Conservation (phyloP, 1,139 yeast genomes). For the Suhomyces chickasaworum region DNA sequence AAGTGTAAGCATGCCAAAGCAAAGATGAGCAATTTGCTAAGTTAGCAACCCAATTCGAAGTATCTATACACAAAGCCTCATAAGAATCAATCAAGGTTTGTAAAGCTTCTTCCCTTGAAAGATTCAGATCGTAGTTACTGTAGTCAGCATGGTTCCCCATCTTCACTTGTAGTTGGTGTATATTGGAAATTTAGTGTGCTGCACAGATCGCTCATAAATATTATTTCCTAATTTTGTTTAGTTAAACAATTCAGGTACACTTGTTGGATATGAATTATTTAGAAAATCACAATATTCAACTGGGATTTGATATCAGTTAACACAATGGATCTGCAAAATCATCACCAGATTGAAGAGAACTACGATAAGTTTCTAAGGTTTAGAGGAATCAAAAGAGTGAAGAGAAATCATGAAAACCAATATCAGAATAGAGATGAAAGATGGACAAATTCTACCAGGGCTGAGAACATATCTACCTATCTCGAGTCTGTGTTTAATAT, state of each 20-base stretch:
- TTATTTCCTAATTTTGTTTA: not conserved
- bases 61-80: conserved; percentile 61
- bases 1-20: conserved; percentile 83
- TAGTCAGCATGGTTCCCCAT: conserved; percentile 62
- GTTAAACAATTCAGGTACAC: not conserved
- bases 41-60: conserved; percentile 85
- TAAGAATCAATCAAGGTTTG: conserved; percentile 62
- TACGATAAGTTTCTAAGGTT: not conserved
- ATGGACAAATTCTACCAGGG: not conserved
- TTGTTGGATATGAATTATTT: not conserved
- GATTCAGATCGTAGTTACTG: conserved; percentile 43
- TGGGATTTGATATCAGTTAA: not conserved
- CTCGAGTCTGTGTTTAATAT: not conserved
- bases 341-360: not conserved
- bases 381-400: conserved; percentile 5
- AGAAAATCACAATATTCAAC: not conserved
- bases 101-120: conserved; percentile 57
- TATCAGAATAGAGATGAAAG: not conserved
- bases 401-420: not conserved
- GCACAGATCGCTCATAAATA: not conserved
- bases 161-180: not conserved
- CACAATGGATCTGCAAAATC: not conserved
- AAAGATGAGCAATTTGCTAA: conserved; percentile 83
- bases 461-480: not conserved
- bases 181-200: not conserved